A percentile compares a stretch with the other conserved stretches of the same genome.
Evolutionary conservation across 352 stramenopile genomes (phyloP).

Genomic region (Phytophthora hibernalis): DNA sequence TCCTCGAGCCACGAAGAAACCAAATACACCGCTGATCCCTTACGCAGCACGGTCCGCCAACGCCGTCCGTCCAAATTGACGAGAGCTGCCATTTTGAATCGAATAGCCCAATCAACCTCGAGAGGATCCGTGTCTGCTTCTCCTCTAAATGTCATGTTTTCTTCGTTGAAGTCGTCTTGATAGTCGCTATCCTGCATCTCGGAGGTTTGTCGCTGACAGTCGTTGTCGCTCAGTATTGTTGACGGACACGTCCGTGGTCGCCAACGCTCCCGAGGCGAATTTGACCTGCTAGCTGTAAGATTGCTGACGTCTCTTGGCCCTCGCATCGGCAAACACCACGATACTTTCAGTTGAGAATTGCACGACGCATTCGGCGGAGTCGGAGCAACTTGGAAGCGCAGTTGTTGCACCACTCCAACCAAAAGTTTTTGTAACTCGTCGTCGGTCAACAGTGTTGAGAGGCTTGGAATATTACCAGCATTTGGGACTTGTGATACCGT

Average conservation of each 20-base stretch:
- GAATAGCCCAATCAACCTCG: constrained; percentile 23
- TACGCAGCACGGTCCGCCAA: constrained; percentile 26
- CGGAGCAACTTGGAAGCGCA: constrained; percentile 50
- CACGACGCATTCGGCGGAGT: constrained; percentile 5
- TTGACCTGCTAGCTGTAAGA: background rate
- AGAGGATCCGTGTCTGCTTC: constrained; percentile 22
- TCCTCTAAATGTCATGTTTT: background rate
- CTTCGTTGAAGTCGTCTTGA: constrained; percentile 23
- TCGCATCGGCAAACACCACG: constrained; percentile 20
- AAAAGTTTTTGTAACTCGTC: constrained; percentile 69
- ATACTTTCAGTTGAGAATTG: constrained; percentile 22
- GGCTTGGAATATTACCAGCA: constrained; percentile 67
- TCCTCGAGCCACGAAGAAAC: constrained; percentile 39
- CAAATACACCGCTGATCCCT: constrained; percentile 20
- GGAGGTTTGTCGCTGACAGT: constrained; percentile 10
- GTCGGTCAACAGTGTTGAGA: constrained; percentile 67
- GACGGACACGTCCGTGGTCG: constrained; percentile 61
- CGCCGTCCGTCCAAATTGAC: constrained; percentile 25
- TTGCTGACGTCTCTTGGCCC: constrained; percentile 5
- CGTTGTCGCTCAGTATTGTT: constrained; percentile 48
- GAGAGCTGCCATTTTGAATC: constrained; percentile 16
- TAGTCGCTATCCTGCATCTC: constrained; percentile 22
- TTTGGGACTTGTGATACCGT: constrained; percentile 55
- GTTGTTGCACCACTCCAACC: constrained; percentile 59
- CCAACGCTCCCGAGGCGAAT: constrained; percentile 21